Evolutionary conservation across 192 early-diverging fungal species (phyloP).

Genomic region (Ambispora gerdemannii): DNA sequence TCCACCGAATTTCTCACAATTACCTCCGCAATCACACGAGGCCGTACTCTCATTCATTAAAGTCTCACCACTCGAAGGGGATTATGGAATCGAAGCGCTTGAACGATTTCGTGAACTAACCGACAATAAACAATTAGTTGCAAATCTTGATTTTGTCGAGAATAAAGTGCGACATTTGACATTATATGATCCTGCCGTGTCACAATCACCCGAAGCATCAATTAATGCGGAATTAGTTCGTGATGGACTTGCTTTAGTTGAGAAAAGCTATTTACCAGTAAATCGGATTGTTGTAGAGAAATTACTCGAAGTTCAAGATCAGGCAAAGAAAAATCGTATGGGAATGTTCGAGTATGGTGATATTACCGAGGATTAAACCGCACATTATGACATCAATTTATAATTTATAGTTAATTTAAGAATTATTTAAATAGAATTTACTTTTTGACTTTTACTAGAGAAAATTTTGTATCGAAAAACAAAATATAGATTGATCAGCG

Average conservation of each 20-base stretch:
- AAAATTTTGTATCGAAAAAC: no score
- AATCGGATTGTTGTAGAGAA: conserved; percentile 56
- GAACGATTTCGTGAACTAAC: conserved; percentile 69
- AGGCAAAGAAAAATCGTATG: conserved; percentile 64
- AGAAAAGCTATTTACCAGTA: conserved; percentile 46
- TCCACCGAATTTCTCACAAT: conserved; percentile 62
- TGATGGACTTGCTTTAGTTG: conserved; percentile 60
- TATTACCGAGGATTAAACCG: conserved; percentile 47
- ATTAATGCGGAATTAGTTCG: conserved; percentile 65
- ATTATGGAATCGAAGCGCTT: conserved; percentile 75
- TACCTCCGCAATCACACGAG: conserved; percentile 76
- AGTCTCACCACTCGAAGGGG: conserved; percentile 55
- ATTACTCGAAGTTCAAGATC: conserved; percentile 62
- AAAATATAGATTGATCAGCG: no score
- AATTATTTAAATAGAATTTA: no score
- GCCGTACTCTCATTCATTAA: conserved; percentile 81
- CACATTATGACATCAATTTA: no score
- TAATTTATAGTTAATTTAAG: no score
- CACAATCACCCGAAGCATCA: conserved; percentile 60
- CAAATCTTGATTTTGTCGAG: conserved; percentile 66
- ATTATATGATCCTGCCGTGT: conserved; percentile 60
- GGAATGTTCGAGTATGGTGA: conserved; percentile 63
- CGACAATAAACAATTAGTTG: conserved; percentile 62
- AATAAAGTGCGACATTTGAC: conserved; percentile 58
- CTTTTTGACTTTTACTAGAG: no score